Evolutionary conservation across 2,329 filamentous ascomycete species (phyloP).

Genomic region (Sporothrix pallida): DNA sequence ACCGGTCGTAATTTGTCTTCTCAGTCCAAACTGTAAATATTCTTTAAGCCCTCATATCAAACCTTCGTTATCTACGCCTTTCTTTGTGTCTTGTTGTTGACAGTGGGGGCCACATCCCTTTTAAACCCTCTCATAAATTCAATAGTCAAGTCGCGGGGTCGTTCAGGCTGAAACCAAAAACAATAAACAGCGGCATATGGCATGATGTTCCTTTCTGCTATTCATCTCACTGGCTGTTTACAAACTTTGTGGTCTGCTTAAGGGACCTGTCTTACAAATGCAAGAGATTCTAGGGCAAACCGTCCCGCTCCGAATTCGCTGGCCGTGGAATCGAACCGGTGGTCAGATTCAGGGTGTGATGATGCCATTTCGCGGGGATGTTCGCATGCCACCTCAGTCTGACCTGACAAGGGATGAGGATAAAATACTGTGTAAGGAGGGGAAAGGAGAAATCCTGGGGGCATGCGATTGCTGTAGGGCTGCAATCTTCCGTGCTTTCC

Average conservation of each 20-base stretch:
- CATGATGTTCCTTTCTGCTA: background rate
- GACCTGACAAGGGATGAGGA: background rate
- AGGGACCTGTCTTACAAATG: background rate
- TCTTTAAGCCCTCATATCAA: background rate
- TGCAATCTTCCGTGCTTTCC: background rate
- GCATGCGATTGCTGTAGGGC: background rate
- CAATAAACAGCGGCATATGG: background rate
- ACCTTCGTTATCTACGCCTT: background rate
- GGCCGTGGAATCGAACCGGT: background rate
- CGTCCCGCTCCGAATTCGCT: background rate
- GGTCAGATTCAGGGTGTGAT: constrained; percentile 3
- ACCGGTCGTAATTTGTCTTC: background rate
- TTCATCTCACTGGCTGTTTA: background rate
- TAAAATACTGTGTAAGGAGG: too few relatives aligned
- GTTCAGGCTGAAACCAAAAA: constrained; percentile 7
- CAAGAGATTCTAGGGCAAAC: background rate
- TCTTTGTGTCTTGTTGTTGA: too few relatives aligned
- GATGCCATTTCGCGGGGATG: constrained; percentile 13
- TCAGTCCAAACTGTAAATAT: constrained; percentile 1
- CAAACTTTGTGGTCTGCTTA: too few relatives aligned
- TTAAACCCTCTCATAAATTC: background rate
- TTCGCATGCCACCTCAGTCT: background rate
- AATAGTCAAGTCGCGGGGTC: background rate
- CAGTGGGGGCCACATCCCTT: background rate
- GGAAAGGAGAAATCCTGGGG: background rate